Conservation (phyloP, 2,329 filamentous ascomycete species). For the Epichloe elymi region DNA sequence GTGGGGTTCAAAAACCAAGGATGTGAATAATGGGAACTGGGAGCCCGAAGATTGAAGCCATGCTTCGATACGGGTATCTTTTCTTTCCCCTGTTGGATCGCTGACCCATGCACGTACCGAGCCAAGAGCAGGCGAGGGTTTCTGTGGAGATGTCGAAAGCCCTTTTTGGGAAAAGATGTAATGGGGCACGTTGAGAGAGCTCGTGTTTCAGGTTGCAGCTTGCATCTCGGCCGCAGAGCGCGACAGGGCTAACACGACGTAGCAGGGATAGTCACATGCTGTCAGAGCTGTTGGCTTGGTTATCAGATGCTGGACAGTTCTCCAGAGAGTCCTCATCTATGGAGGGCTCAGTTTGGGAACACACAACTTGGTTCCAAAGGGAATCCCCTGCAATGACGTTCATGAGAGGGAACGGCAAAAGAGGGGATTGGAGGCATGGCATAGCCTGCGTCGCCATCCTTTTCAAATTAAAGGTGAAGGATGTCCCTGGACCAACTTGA, state of each 20-base stretch:
- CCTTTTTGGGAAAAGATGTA: background rate
- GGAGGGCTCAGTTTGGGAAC: background rate
- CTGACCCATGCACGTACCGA: background rate
- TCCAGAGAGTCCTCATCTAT: background rate
- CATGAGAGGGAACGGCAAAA: background rate
- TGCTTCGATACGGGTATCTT: background rate
- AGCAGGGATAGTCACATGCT: constrained; percentile 4
- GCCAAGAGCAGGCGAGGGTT: background rate
- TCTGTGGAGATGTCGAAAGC: background rate
- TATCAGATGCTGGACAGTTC: background rate
- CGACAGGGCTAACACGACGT: constrained; percentile 7
- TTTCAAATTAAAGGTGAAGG: background rate
- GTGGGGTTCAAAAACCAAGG: background rate
- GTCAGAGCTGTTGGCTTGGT: background rate
- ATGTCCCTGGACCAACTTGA: background rate
- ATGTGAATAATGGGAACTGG: background rate
- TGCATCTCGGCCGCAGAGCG: constrained; percentile 5
- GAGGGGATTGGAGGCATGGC: background rate
- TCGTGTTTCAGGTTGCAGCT: constrained; percentile 1
- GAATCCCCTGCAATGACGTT: background rate
- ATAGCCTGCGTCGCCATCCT: background rate
- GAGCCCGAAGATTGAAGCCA: background rate
- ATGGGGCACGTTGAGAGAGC: background rate
- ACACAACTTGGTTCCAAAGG: background rate
- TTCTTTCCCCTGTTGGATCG: background rate